These are phyloP conservation scores for Claviceps monticola DNA, from an alignment of 2,329 filamentous ascomycete species.

Conservation along the genomic window DNA sequence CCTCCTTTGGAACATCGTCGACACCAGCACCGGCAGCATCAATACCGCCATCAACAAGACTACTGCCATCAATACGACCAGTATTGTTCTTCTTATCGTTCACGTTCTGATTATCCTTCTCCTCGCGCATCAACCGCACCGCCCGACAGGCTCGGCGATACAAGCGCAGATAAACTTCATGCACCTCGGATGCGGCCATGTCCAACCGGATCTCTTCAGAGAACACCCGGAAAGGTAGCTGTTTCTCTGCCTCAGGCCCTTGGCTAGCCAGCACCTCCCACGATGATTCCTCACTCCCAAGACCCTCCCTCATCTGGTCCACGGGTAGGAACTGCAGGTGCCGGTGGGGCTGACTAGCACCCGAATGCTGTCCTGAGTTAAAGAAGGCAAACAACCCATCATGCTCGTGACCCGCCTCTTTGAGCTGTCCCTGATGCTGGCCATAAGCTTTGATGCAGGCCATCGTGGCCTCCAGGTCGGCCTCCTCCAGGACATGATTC, in stretches of 20 bases:
- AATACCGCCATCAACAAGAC: background rate
- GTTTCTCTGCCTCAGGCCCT: slow-evolving; percentile 13
- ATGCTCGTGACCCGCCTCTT: background rate
- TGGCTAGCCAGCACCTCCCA: slow-evolving; percentile 35
- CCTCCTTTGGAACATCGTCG: slow-evolving; percentile 15
- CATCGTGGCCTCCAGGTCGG: slow-evolving; percentile 47
- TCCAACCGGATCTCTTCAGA: slow-evolving; percentile 21
- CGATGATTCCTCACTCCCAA: slow-evolving; percentile 15
- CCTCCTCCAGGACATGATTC: slow-evolving; percentile 44
- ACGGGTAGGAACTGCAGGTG: slow-evolving; percentile 61
- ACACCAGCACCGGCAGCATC: background rate
- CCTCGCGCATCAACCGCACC: slow-evolving; percentile 9
- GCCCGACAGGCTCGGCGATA: slow-evolving; percentile 32
- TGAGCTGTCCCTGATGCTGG: no score
- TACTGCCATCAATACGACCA: no score
- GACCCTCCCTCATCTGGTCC: slow-evolving; percentile 43
- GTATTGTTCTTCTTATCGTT: no score
- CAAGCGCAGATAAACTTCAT: slow-evolving; percentile 30
- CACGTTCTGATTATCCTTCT: no score
- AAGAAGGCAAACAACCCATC: slow-evolving; percentile 49
- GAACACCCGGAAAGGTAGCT: slow-evolving; percentile 32
- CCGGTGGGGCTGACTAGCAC: slow-evolving; percentile 57
- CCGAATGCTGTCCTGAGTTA: slow-evolving; percentile 55
- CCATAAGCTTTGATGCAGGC: slow-evolving; percentile 46
- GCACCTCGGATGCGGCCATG: slow-evolving; percentile 23